A percentile compares a stretch with the other conserved stretches of the same genome.
These are phyloP conservation scores for Asterella californica DNA, from an alignment of 225 moss, liverwort and hornwort genomes.

Conservation along the genomic window DNA sequence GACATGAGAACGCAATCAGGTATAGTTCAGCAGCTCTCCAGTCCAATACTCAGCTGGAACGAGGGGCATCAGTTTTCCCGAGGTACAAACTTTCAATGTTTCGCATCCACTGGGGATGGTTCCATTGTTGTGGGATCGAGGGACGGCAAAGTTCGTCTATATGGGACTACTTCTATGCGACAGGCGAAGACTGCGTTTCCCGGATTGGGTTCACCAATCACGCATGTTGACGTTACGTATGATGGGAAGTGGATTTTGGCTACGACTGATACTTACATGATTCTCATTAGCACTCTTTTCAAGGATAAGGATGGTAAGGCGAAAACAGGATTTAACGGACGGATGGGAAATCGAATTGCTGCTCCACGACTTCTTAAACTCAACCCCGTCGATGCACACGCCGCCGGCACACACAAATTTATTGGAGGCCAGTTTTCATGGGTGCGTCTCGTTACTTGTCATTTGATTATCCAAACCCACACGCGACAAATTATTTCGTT, in stretches of 20 bases:
- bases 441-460: constrained; percentile 37
- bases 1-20: constrained; percentile 89
- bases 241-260: constrained; percentile 97
- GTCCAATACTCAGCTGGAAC: constrained; percentile 68
- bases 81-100: constrained; percentile 88
- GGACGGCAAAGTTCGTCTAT: constrained; percentile 93
- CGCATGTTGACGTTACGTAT: constrained; percentile 94
- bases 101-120: constrained; percentile 85
- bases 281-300: constrained; percentile 83
- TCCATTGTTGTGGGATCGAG: constrained; percentile 88
- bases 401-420: constrained; percentile 65
- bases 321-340: constrained; percentile 78
- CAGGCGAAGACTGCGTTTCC: constrained; percentile 97
- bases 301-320: constrained; percentile 81
- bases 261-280: constrained; percentile 90
- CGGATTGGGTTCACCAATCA: constrained; percentile 82
- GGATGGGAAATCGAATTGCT: constrained; percentile 71
- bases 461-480: not conserved
- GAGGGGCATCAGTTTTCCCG: constrained; percentile 93
- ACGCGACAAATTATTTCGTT: too few relatives aligned
- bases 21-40: constrained; percentile 84
- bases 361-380: constrained; percentile 91
- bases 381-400: constrained; percentile 67
- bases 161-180: constrained; percentile 86
- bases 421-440: constrained; percentile 93